Evolutionary conservation across 371 early-diverging fungal genomes (phyloP).

Genomic region (Saksenaea vasiformis): DNA sequence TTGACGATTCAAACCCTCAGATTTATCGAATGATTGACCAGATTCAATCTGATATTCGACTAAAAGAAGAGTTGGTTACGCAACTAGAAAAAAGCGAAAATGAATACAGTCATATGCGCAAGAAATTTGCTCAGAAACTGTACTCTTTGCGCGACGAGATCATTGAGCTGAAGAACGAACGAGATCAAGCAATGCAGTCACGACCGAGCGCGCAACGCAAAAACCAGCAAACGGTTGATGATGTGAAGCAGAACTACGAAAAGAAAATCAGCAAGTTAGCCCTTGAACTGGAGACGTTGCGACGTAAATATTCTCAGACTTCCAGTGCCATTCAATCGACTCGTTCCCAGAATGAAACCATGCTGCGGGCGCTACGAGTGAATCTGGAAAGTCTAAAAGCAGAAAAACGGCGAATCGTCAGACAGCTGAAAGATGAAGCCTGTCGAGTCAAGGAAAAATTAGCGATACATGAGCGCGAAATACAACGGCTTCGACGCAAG

Average conservation of each 20-base stretch:
- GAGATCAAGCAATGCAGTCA: constrained; percentile 57
- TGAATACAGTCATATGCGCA: constrained; percentile 55
- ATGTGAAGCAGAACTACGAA: constrained; percentile 59
- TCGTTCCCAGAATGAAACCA: constrained; percentile 55
- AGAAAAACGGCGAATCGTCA: constrained; percentile 80
- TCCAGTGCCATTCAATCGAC: constrained; percentile 55
- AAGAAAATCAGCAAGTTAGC: constrained; percentile 68
- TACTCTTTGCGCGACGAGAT: constrained; percentile 58
- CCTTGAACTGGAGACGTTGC: constrained; percentile 61
- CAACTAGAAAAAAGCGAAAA: constrained; percentile 59
- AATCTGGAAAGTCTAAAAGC: constrained; percentile 65
- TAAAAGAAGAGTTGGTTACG: constrained; percentile 57
- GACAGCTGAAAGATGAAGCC: constrained; percentile 77
- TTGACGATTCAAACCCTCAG: constrained; percentile 24
- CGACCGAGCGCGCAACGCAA: constrained; percentile 17
- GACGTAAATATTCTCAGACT: constrained; percentile 59
- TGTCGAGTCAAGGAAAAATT: constrained; percentile 66
- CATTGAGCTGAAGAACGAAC: constrained; percentile 50
- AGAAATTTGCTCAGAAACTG: constrained; percentile 72
- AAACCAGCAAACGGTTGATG: constrained; percentile 28
- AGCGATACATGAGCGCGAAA: constrained; percentile 67
- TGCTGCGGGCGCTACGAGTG: constrained; percentile 50
- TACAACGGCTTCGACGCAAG: constrained; percentile 67
- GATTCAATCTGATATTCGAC: constrained; percentile 69
- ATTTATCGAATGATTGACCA: constrained; percentile 52